Percentiles rank a stretch among this genome's conserved stretches.
These are phyloP conservation scores for Ciborinia camelliae DNA, from an alignment of 2,329 filamentous ascomycete species.

Conservation along the genomic window DNA sequence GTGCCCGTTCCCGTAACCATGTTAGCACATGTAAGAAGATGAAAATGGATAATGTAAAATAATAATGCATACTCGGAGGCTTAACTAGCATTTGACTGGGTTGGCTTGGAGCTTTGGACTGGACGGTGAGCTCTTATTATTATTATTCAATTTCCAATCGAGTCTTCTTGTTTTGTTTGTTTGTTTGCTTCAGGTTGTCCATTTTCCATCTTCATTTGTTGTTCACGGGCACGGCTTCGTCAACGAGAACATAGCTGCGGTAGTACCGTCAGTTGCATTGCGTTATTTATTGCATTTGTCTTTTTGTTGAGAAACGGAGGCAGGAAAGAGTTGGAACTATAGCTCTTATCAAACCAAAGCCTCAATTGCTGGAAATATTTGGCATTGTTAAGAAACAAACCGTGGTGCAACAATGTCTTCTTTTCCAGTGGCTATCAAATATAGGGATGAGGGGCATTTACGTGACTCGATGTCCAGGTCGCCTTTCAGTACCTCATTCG, in stretches of 20 bases:
- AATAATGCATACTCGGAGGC: no score
- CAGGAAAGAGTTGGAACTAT: not conserved
- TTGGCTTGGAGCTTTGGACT: no score
- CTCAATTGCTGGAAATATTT: not conserved
- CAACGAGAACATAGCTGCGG: not conserved
- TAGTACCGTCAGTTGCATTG: not conserved
- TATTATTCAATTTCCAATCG: not conserved
- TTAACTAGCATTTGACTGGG: not conserved
- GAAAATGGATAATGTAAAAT: not conserved
- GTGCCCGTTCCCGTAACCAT: not conserved
- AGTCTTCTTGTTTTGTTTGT: not conserved
- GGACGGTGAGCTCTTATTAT: not conserved
- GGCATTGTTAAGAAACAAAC: not conserved
- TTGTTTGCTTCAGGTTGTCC: not conserved
- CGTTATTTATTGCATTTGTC: not conserved
- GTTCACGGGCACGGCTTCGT: not conserved
- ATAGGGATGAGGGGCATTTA: slow-evolving; percentile 11
- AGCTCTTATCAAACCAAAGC: not conserved
- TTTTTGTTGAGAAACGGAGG: not conserved
- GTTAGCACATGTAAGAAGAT: not conserved
- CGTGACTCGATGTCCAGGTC: slow-evolving; percentile 34
- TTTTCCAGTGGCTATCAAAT: slow-evolving; percentile 29
- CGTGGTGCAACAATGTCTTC: slow-evolving; percentile 31
- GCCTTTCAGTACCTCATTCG: slow-evolving; percentile 46
- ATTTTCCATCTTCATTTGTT: not conserved